Percentiles rank a stretch among this genome's conserved stretches.
Conservation (phyloP, 208 protist species). For the Leishmania aethiopica region DNA sequence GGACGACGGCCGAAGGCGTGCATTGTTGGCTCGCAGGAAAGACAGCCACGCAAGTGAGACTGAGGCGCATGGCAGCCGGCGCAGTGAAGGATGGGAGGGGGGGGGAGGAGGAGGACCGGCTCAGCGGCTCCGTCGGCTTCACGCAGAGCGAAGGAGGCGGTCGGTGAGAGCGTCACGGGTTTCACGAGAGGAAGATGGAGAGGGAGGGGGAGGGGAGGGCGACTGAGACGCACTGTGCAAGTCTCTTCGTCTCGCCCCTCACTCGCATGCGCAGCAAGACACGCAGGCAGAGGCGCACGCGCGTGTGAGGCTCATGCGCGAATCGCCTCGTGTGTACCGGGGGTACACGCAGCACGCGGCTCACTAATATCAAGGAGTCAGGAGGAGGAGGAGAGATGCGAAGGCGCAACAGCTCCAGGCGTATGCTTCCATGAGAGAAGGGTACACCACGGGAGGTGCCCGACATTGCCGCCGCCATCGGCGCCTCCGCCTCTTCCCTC, state of each 20-base stretch:
- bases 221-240: not conserved
- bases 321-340: not conserved
- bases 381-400: not conserved
- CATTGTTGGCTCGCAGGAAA: not conserved
- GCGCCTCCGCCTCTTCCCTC: not conserved
- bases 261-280: not conserved
- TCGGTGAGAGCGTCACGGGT: not conserved
- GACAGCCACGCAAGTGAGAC: not conserved
- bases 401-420: not conserved
- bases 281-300: not conserved
- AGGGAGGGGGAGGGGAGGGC: not conserved
- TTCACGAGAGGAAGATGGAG: not conserved
- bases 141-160: not conserved
- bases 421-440: not conserved
- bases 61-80: not conserved
- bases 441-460: not conserved
- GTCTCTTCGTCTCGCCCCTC: not conserved
- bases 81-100: not conserved
- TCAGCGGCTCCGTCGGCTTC: not conserved
- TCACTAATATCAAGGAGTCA: not conserved
- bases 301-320: not conserved
- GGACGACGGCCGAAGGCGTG: not conserved
- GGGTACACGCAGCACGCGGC: not conserved
- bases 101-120: not conserved
- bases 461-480: not conserved